phyloP scores from a whole-genome alignment of 179 eudicot species.

The Camellia oleifera region DNA sequence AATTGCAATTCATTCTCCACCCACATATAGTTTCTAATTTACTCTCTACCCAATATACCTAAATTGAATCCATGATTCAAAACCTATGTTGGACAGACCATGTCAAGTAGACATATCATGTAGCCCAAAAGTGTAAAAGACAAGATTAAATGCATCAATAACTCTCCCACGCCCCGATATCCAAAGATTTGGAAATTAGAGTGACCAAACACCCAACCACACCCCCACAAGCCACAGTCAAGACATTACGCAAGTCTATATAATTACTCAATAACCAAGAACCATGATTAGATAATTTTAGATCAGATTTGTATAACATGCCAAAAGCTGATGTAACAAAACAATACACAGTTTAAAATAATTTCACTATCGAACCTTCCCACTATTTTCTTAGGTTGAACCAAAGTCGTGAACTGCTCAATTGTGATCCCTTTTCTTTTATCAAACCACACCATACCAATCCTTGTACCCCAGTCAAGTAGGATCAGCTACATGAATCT shows the following conservation, averaged over 20 bases:
- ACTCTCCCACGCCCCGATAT: neutral
- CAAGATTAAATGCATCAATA: too few species aligned
- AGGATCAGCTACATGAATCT: too few species aligned
- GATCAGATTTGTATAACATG: neutral
- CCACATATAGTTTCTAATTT: neutral
- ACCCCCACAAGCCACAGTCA: too few species aligned
- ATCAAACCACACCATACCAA: too few species aligned
- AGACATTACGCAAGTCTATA: too few species aligned
- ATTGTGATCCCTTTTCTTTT: neutral
- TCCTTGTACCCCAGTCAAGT: too few species aligned
- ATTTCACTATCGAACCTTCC: neutral
- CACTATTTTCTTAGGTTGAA: neutral
- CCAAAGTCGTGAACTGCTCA: neutral
- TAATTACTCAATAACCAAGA: neutral
- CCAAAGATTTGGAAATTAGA: neutral
- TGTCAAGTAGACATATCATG: neutral
- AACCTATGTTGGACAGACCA: neutral
- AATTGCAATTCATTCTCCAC: neutral
- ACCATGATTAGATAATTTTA: neutral
- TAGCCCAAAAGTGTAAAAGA: neutral
- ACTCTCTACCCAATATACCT: neutral
- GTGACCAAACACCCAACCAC: neutral
- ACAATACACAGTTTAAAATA: neutral
- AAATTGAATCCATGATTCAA: too few species aligned
- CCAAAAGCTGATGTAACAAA: neutral